These are phyloP conservation scores for Naganishia friedmannii DNA, from an alignment of 768 basidiomycete genomes.

Conservation along the genomic window DNA sequence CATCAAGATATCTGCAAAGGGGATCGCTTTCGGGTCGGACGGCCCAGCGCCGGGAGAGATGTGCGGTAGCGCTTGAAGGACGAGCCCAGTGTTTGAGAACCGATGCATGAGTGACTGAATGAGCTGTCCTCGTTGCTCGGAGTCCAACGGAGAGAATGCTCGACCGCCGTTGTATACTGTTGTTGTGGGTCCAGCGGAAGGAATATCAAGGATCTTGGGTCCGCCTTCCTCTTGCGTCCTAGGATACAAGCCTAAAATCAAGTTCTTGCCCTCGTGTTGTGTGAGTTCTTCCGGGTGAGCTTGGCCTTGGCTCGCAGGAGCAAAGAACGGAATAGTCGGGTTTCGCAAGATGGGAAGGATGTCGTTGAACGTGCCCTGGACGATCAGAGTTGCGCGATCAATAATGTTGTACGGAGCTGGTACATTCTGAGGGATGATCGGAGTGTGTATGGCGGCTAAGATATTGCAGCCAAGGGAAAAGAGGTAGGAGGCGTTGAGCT, in stretches of 20 bases:
- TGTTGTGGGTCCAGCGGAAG: conserved; percentile 37
- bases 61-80: conserved; percentile 47
- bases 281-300: conserved; percentile 40
- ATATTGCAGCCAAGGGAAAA: conserved; percentile 45
- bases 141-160: conserved; percentile 32
- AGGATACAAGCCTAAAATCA: conserved; percentile 48
- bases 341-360: conserved; percentile 30
- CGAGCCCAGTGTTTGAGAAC: conserved; percentile 49
- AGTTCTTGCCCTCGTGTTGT: conserved; percentile 44
- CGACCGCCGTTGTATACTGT: conserved; percentile 1
- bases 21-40: conserved; percentile 39
- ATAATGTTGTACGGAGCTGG: conserved; percentile 28
- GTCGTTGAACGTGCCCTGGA: conserved; percentile 29
- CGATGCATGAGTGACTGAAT: conserved; percentile 41
- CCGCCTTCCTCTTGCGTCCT: conserved; percentile 35
- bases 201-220: conserved; percentile 25
- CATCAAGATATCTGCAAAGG: conserved; percentile 48
- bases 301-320: conserved; percentile 28
- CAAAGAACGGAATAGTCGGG: conserved; percentile 29
- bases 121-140: conserved; percentile 40
- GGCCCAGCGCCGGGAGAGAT: conserved; percentile 48
- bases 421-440: conserved; percentile 36
- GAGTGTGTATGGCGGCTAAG: conserved; percentile 35
- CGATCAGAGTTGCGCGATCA: conserved; percentile 34
- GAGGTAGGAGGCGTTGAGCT: conserved; percentile 40